Evolutionary conservation across 805 yeast genomes (phyloP), one percentile per base, ranked within the genome.

Genomic region (Saturnispora dispora): DNA sequence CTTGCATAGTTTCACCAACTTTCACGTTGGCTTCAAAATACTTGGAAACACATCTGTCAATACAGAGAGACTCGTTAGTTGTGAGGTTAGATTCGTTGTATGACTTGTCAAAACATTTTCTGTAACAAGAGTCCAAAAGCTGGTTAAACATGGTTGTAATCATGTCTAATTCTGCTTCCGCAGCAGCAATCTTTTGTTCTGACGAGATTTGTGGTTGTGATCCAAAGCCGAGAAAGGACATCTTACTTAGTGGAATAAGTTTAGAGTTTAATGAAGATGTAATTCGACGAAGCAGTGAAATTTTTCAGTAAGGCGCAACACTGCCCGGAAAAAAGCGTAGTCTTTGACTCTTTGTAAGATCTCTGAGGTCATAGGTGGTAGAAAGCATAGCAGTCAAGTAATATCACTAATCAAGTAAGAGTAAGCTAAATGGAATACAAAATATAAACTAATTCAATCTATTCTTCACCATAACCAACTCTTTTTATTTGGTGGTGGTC

Each of bases 141-240:
- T 64, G 78, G 79, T 91, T 91, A 81, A 91, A 91, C 97, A 91
- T 89, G 60, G 93, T 96, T 39, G 97, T 90, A 60, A 91, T 96
- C 82, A 93, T 85, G 69, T 91, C 99, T 59, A 91, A 78, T 71
- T 91, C 99, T 52, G 96, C 87, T 72, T 91, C 98, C 48, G 99
- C 99, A 58, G 96, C 96, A 63, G 77, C 77, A 55, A 86, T 75
- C 68, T 86, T 86, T 67, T 84, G 89, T 57, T 83, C 85, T 40
- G 88, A 77, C 25, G 85, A 74, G 57, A 82, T 64, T 66, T 83
- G 87, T 57, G 91, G 90, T 58, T 85, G 54, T 25, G 55, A 52
- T n/a, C 90, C 90, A 57, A 86, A 75, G 61, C 91, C 91, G 65
- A 85, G 76, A 64, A 79, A 78, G 45, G 83, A 79, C 91, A 85